Conservation (phyloP, 2,329 filamentous ascomycete species). For the Eutypa lata region DNA sequence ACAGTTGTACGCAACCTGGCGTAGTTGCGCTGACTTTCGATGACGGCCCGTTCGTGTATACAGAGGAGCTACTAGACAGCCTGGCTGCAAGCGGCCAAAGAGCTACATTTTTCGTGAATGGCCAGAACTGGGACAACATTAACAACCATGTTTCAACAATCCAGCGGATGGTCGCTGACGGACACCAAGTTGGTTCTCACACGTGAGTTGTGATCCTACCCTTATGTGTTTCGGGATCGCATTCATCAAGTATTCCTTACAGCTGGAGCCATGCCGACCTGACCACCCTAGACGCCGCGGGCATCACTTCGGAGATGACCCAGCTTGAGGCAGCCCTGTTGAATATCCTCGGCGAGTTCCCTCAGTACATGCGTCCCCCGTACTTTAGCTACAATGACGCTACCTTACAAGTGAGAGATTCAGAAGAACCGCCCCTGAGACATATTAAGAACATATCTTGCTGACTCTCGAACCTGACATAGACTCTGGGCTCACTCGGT, state of each 20-base stretch:
- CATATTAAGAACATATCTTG: no score
- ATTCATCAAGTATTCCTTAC: no score
- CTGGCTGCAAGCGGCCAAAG: slow-evolving; percentile 10
- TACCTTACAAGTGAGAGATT: no score
- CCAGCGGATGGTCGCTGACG: slow-evolving; percentile 32
- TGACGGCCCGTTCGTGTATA: slow-evolving; percentile 22
- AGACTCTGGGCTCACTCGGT: slow-evolving; percentile 38
- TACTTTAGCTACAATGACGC: slow-evolving; percentile 37
- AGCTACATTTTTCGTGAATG: slow-evolving; percentile 29
- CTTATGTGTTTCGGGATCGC: background rate
- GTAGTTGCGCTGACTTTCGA: slow-evolving; percentile 24
- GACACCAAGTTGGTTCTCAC: slow-evolving; percentile 50
- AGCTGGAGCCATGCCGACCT: slow-evolving; percentile 46
- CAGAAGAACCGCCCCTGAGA: no score
- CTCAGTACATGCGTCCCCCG: slow-evolving; percentile 52
- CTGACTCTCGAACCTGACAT: no score
- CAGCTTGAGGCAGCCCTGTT: slow-evolving; percentile 44
- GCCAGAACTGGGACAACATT: slow-evolving; percentile 43
- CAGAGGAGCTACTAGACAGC: slow-evolving; percentile 14
- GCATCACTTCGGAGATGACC: slow-evolving; percentile 39
- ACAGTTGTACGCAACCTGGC: slow-evolving; percentile 11
- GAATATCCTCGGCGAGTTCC: slow-evolving; percentile 45
- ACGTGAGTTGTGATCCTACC: slow-evolving; percentile 28
- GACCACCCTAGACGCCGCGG: slow-evolving; percentile 31
- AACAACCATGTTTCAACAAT: slow-evolving; percentile 21